Percentiles rank a stretch among this genome's conserved stretches.
Conservation (phyloP, 2,329 filamentous ascomycete species). For the Alternaria triticina region DNA sequence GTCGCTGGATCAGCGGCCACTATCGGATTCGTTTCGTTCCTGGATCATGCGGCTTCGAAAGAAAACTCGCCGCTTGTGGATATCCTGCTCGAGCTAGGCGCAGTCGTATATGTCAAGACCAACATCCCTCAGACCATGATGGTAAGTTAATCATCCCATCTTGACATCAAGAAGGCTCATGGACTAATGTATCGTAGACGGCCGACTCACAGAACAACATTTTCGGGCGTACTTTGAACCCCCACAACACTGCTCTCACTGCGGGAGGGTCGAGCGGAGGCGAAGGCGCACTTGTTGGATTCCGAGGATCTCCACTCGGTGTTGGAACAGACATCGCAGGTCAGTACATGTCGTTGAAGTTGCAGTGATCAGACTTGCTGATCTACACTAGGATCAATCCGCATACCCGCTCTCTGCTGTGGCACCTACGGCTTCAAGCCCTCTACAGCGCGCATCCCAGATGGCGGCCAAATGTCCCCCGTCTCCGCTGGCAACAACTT, state of each 20-base stretch:
- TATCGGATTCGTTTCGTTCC: conserved; percentile 66
- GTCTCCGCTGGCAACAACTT: neutral
- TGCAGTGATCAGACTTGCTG: neutral
- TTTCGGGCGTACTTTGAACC: conserved; percentile 66
- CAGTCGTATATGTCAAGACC: conserved; percentile 71
- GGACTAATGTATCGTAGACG: conserved; percentile 47
- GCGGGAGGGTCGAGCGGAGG: conserved; percentile 69
- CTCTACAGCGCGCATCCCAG: conserved; percentile 59
- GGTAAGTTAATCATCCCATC: conserved; percentile 49
- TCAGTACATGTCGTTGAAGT: neutral
- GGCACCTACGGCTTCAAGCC: conserved; percentile 58
- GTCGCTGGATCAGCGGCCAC: conserved; percentile 59
- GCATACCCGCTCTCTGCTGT: conserved; percentile 62
- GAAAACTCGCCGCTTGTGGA: conserved; percentile 61
- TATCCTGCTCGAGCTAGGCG: conserved; percentile 65
- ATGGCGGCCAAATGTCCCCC: conserved; percentile 12
- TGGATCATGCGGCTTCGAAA: conserved; percentile 58
- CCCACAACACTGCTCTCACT: conserved; percentile 62
- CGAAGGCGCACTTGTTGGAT: conserved; percentile 65
- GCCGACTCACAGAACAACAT: conserved; percentile 67
- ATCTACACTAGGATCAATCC: conserved; percentile 42
- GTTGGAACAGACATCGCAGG: conserved; percentile 65
- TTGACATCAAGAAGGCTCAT: conserved; percentile 21
- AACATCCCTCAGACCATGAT: conserved; percentile 71
- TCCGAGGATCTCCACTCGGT: conserved; percentile 64